Conservation (phyloP, 2,329 filamentous ascomycete genomes). For the Tolypocladium pustulatum region DNA sequence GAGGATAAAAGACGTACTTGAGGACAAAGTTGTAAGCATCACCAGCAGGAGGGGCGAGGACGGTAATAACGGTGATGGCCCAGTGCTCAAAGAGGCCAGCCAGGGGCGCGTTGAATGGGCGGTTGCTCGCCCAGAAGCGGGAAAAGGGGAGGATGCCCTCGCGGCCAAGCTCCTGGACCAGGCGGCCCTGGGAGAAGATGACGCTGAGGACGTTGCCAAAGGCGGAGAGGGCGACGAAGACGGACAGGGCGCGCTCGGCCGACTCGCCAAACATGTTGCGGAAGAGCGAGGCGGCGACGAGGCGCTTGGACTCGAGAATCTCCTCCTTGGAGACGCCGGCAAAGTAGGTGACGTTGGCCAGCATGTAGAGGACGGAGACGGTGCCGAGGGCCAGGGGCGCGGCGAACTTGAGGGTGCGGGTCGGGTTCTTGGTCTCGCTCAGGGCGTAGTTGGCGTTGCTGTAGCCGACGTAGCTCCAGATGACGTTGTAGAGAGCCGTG, state of each 20-base stretch:
- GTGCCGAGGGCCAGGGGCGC: constrained; percentile 48
- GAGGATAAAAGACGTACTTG: constrained; percentile 29
- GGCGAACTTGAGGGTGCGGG: constrained; percentile 54
- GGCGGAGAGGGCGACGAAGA: constrained; percentile 57
- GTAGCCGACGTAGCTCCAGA: constrained; percentile 61
- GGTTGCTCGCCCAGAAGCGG: constrained; percentile 51
- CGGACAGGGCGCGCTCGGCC: constrained; percentile 49
- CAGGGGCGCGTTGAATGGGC: constrained; percentile 51
- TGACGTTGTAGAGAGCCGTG: constrained; percentile 62
- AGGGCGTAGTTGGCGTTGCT: constrained; percentile 58
- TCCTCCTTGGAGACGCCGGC: constrained; percentile 44
- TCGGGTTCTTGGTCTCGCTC: constrained; percentile 55
- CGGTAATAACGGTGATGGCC: constrained; percentile 52
- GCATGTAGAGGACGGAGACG: constrained; percentile 53
- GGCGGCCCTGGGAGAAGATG: constrained; percentile 57
- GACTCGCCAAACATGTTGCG: constrained; percentile 41
- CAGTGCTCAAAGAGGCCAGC: constrained; percentile 54
- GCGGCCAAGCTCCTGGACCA: constrained; percentile 55
- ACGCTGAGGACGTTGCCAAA: constrained; percentile 58
- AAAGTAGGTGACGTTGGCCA: constrained; percentile 59
- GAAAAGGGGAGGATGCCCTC: constrained; percentile 58
- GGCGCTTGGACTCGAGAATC: constrained; percentile 38
- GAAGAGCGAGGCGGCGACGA: constrained; percentile 45
- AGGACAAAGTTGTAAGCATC: constrained; percentile 56
- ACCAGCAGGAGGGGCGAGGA: constrained; percentile 56